These are phyloP conservation scores for Diaporthe sp. DNA, from an alignment of 2,329 filamentous ascomycete species.

Conservation along the genomic window DNA sequence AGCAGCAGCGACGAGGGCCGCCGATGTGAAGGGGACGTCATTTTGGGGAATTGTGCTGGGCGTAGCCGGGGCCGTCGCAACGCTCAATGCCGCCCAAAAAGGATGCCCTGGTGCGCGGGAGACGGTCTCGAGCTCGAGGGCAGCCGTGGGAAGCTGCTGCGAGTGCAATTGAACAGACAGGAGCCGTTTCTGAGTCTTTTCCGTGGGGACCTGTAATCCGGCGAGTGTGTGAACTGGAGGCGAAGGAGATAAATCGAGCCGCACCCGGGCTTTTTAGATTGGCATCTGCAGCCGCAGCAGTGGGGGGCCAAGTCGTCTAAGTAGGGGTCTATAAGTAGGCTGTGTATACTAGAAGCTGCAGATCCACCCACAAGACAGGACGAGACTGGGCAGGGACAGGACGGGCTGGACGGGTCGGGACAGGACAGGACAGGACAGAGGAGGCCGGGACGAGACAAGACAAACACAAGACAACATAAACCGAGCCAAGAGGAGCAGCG, in stretches of 20 bases:
- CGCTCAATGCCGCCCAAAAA: not conserved
- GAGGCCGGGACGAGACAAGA: not conserved
- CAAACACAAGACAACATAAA: not conserved
- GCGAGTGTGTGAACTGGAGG: not conserved
- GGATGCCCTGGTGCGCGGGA: not conserved
- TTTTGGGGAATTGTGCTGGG: constrained; percentile 62
- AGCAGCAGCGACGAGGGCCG: constrained; percentile 49
- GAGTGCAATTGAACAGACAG: constrained; percentile 6
- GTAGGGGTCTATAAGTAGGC: constrained; percentile 9
- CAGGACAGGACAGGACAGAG: not conserved
- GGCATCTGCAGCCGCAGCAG: constrained; percentile 25
- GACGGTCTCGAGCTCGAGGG: not conserved
- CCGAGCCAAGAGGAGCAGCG: constrained; percentile 16
- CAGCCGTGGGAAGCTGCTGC: not conserved
- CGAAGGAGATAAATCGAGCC: constrained; percentile 10
- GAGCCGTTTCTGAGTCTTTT: no score
- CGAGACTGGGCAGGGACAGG: constrained; percentile 15
- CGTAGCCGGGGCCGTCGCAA: not conserved
- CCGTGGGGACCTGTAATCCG: not conserved
- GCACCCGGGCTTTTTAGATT: constrained; percentile 14
- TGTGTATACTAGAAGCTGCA: not conserved
- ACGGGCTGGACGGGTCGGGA: no score
- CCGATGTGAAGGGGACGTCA: constrained; percentile 46
- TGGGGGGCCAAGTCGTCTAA: constrained; percentile 21
- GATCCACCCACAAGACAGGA: constrained; percentile 28